Percentiles rank a stretch among this genome's conserved stretches.
Evolutionary conservation across 2,329 filamentous ascomycete species (phyloP).

Genomic region (Niveomyces coronatus): DNA sequence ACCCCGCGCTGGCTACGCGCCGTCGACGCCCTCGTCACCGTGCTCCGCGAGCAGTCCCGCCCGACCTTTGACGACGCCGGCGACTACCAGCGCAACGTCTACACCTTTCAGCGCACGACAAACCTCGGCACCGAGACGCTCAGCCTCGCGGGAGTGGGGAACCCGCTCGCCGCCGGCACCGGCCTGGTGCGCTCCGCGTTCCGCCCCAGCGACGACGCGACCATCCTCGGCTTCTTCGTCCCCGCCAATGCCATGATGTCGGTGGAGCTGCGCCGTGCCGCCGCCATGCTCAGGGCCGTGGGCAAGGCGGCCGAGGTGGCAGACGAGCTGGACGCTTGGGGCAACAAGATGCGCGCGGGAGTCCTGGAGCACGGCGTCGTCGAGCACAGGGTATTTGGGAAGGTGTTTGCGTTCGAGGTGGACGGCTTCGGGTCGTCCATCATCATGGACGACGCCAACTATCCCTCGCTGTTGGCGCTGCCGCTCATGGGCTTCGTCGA

Average conservation of each 20-base stretch:
- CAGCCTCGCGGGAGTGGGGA: slow-evolving; percentile 72
- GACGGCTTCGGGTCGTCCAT: slow-evolving; percentile 77
- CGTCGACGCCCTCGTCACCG: slow-evolving; percentile 59
- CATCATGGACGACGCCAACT: slow-evolving; percentile 84
- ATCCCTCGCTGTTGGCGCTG: slow-evolving; percentile 69
- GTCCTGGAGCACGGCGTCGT: slow-evolving; percentile 81
- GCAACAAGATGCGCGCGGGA: slow-evolving; percentile 57
- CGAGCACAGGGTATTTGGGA: slow-evolving; percentile 60
- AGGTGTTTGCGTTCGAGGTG: slow-evolving; percentile 80
- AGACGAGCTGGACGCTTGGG: slow-evolving; percentile 46
- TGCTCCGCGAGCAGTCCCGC: slow-evolving; percentile 68
- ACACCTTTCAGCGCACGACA: slow-evolving; percentile 79
- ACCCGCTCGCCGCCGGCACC: slow-evolving; percentile 75
- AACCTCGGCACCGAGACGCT: slow-evolving; percentile 83
- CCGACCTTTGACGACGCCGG: slow-evolving; percentile 70
- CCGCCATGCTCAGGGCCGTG: slow-evolving; percentile 53
- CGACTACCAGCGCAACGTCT: slow-evolving; percentile 59
- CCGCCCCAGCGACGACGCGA: slow-evolving; percentile 88
- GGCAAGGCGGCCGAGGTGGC: slow-evolving; percentile 45
- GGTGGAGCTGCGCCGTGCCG: slow-evolving; percentile 69
- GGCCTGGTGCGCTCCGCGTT: slow-evolving; percentile 87
- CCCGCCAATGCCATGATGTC: slow-evolving; percentile 95
- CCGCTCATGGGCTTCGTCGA: slow-evolving; percentile 69
- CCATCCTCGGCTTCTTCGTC: slow-evolving; percentile 89
- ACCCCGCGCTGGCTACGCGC: slow-evolving; percentile 70